phyloP scores from a whole-genome alignment of 176 grass and related monocot genomes.

The Eleusine indica region DNA sequence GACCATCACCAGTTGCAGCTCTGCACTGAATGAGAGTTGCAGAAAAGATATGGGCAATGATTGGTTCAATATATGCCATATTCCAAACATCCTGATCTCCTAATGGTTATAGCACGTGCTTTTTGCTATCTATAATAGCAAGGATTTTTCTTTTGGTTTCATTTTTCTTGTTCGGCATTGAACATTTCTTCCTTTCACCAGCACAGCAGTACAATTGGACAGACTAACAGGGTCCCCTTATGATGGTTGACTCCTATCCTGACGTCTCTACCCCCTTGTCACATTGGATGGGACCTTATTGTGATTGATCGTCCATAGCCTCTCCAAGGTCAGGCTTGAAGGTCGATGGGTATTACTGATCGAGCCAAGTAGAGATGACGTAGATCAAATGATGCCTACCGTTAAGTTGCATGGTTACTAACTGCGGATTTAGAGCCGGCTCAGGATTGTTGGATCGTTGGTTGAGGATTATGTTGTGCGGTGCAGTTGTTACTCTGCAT shows the following conservation, averaged over 20 bases:
- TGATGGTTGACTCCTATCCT: neutral
- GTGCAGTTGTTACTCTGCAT: too few species aligned
- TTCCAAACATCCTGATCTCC: constrained; percentile 40
- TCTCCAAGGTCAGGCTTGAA: too few species aligned
- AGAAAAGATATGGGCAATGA: constrained; percentile 44
- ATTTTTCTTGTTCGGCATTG: neutral
- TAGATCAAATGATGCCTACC: too few species aligned
- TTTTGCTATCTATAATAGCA: neutral
- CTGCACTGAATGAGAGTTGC: constrained; percentile 34
- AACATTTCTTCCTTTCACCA: neutral
- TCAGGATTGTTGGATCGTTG: too few species aligned
- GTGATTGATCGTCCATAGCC: neutral
- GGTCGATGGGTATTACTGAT: too few species aligned
- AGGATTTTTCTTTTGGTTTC: neutral
- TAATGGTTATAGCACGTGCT: neutral
- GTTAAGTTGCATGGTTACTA: too few species aligned
- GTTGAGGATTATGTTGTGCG: too few species aligned
- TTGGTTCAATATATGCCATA: constrained; percentile 57
- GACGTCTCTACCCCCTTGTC: neutral
- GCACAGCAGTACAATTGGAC: neutral
- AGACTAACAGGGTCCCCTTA: neutral
- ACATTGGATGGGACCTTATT: neutral
- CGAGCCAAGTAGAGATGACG: too few species aligned
- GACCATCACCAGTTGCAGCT: constrained; percentile 43
- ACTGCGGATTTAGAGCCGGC: too few species aligned